These are phyloP conservation scores for Juglanconis juglandina DNA, from an alignment of 2,329 filamentous ascomycete species.

Conservation along the genomic window DNA sequence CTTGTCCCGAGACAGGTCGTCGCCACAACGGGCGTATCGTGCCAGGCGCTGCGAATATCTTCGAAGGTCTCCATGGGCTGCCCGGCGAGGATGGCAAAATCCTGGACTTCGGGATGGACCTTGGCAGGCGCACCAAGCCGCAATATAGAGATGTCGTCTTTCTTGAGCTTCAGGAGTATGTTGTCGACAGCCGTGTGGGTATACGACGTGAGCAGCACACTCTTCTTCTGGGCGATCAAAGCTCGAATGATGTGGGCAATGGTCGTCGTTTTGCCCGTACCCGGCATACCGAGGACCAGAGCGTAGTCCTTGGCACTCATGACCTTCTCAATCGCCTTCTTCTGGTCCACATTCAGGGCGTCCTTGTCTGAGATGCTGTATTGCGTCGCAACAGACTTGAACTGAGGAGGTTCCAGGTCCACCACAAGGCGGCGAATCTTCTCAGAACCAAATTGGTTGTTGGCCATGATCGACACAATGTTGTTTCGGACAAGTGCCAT, in stretches of 20 bases:
- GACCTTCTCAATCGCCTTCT: slow-evolving; percentile 83
- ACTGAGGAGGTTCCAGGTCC: slow-evolving; percentile 69
- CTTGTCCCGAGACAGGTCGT: slow-evolving; percentile 93
- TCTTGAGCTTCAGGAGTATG: slow-evolving; percentile 85
- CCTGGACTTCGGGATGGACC: slow-evolving; percentile 80
- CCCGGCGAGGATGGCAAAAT: slow-evolving; percentile 77
- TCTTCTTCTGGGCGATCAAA: slow-evolving; percentile 83
- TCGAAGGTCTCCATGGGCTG: slow-evolving; percentile 74
- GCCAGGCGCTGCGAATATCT: slow-evolving; percentile 79
- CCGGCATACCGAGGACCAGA: slow-evolving; percentile 96
- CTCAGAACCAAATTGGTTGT: slow-evolving; percentile 65
- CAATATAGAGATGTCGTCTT: slow-evolving; percentile 73
- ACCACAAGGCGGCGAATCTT: slow-evolving; percentile 78
- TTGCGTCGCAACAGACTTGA: slow-evolving; percentile 63
- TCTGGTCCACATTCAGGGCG: slow-evolving; percentile 83
- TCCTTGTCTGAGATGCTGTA: slow-evolving; percentile 61
- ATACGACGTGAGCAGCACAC: slow-evolving; percentile 88
- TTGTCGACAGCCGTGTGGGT: slow-evolving; percentile 98
- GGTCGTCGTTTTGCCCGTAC: slow-evolving; percentile 96
- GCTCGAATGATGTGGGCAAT: slow-evolving; percentile 96
- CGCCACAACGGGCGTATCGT: slow-evolving; percentile 82
- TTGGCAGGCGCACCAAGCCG: slow-evolving; percentile 84
- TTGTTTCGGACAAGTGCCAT: slow-evolving; percentile 96
- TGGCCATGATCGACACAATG: slow-evolving; percentile 85
- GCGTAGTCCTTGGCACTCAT: slow-evolving; percentile 96